Evolutionary conservation across 2,329 filamentous ascomycete species (phyloP).

Genomic region (Teratosphaeria epicoccoides): DNA sequence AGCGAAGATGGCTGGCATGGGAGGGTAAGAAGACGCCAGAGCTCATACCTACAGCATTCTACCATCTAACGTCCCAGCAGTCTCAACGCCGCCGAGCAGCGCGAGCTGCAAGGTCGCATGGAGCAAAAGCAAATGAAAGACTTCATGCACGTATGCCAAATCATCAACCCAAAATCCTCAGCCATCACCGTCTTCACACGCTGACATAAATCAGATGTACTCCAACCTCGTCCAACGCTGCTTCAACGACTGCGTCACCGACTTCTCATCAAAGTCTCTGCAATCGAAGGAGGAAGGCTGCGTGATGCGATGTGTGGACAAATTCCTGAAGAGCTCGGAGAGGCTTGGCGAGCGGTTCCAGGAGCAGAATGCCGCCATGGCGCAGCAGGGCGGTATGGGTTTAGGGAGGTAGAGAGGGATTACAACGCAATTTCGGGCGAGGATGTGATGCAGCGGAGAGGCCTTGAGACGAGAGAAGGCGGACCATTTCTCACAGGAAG

Average conservation of each 20-base stretch:
- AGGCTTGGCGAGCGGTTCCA: conserved; percentile 85
- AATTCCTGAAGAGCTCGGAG: conserved; percentile 86
- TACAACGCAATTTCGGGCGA: not conserved
- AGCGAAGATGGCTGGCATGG: conserved; percentile 23
- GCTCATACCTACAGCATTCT: conserved; percentile 2
- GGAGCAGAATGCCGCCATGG: conserved; percentile 59
- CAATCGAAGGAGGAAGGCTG: conserved; percentile 81
- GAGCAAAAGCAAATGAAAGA: conserved; percentile 98
- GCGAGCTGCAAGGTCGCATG: conserved; percentile 87
- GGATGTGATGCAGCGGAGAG: not conserved
- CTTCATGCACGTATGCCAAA: conserved; percentile 83
- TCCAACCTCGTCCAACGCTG: conserved; percentile 72
- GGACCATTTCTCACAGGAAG: not conserved
- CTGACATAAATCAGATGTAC: conserved; percentile 45
- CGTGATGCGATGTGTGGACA: conserved; percentile 89
- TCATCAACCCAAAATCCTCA: not conserved
- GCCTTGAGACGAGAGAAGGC: not conserved
- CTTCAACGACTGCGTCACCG: conserved; percentile 94
- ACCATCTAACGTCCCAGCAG: conserved; percentile 29
- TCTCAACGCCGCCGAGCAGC: conserved; percentile 70
- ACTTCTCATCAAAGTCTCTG: conserved; percentile 96
- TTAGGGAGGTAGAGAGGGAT: conserved; percentile 12
- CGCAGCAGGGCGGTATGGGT: conserved; percentile 43
- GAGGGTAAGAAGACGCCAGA: conserved; percentile 14
- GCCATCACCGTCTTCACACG: not conserved